Percentiles rank a stretch among this genome's conserved stretches.
Conservation (phyloP, 2,329 filamentous ascomycete species). For the Colletotrichum sp. region DNA sequence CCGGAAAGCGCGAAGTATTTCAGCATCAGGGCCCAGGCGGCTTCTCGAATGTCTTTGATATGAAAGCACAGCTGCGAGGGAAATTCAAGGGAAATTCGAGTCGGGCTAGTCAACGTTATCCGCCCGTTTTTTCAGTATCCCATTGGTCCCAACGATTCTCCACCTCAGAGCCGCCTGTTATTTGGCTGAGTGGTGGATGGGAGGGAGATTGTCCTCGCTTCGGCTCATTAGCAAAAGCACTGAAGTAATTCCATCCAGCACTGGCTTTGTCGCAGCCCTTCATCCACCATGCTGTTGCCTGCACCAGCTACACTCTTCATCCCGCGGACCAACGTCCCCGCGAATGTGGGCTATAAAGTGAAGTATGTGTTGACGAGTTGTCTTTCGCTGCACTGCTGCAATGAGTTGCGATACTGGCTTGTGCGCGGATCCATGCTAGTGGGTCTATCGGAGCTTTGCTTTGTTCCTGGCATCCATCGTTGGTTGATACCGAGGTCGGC, state of each 20-base stretch:
- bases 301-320: not conserved
- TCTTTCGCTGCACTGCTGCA: not conserved
- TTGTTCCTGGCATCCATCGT: not conserved
- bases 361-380: not conserved
- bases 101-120: not conserved
- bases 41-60: not conserved
- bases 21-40: not conserved
- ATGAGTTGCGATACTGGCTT: not conserved
- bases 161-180: not conserved
- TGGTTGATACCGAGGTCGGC: not conserved
- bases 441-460: not conserved
- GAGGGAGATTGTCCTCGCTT: not conserved
- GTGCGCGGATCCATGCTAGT: not conserved
- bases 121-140: not conserved
- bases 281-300: not conserved
- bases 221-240: not conserved
- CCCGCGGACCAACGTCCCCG: not conserved
- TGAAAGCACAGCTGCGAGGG: not conserved
- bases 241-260: not conserved
- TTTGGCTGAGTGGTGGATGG: not conserved
- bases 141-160: not conserved
- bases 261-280: not conserved
- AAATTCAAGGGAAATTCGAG: not conserved
- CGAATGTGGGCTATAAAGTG: not conserved
- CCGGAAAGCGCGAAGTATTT: not conserved